Evolutionary conservation across 2,329 filamentous ascomycete species (phyloP).

Genomic region (Nigrospora oryzae): DNA sequence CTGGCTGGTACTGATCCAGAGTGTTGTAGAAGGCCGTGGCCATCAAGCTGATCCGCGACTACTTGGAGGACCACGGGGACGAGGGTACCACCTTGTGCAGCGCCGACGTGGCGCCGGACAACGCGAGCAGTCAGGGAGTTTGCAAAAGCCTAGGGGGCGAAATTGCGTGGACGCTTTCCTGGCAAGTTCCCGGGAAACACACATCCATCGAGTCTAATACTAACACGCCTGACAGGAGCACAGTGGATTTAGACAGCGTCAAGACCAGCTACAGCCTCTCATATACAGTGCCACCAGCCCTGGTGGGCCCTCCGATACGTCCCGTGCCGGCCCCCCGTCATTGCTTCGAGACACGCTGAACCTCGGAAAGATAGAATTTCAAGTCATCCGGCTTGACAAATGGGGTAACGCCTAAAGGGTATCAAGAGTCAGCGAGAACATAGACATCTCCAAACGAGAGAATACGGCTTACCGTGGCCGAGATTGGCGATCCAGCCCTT

Average conservation of each 20-base stretch:
- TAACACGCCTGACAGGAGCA: constrained; percentile 1
- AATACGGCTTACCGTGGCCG: constrained; percentile 65
- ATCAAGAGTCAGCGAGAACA: neutral
- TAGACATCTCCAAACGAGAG: neutral
- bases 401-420: constrained; percentile 70
- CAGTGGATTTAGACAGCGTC: constrained; percentile 3
- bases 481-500: constrained; percentile 96
- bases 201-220: neutral
- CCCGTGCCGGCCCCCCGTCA: constrained; percentile 4
- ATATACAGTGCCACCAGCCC: too few species aligned
- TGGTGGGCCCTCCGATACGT: neutral
- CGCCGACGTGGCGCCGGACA: constrained; percentile 56
- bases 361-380: constrained; percentile 88
- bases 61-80: constrained; percentile 31
- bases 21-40: constrained; percentile 40
- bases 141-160: constrained; percentile 53
- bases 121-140: constrained; percentile 51
- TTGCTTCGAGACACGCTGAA: constrained; percentile 60
- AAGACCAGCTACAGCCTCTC: too few species aligned
- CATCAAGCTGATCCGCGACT: constrained; percentile 46
- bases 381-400: constrained; percentile 90
- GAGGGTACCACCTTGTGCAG: constrained; percentile 40
- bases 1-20: too few species aligned
- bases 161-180: constrained; percentile 47
- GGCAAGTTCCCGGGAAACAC: constrained; percentile 33